phyloP scores from a whole-genome alignment of 2,329 filamentous ascomycete species.

The Ophidiomyces ophidiicola region DNA sequence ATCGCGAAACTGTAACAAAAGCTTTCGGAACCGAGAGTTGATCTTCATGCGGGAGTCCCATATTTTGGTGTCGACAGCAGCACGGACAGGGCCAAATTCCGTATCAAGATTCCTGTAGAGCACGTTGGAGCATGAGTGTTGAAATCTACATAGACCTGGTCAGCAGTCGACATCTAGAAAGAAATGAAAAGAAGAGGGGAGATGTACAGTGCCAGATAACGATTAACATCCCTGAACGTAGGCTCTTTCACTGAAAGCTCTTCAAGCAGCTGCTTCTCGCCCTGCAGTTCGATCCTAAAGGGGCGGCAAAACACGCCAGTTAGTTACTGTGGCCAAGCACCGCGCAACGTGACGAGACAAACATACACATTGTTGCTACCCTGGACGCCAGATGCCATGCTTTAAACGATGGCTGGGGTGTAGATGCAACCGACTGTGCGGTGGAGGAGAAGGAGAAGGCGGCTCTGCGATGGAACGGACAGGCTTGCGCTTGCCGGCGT shows the following conservation, averaged over 20 bases:
- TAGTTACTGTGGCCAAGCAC: not conserved
- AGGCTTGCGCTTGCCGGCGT: constrained; percentile 5
- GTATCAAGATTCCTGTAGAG: constrained; percentile 52
- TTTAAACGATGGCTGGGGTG: constrained; percentile 1
- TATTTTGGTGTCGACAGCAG: constrained; percentile 54
- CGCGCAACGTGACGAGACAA: not conserved
- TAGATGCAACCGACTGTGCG: not conserved
- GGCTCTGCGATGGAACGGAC: constrained; percentile 4
- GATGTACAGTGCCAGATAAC: constrained; percentile 25
- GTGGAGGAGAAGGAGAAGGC: not conserved
- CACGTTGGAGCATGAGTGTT: constrained; percentile 56
- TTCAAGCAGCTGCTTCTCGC: constrained; percentile 39
- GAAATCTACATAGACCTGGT: constrained; percentile 45
- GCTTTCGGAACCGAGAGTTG: constrained; percentile 64
- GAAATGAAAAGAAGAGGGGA: not conserved
- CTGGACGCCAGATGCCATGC: constrained; percentile 8
- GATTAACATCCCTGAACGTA: constrained; percentile 39
- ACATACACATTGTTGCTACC: constrained; percentile 4
- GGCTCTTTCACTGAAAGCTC: constrained; percentile 40
- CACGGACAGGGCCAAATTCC: not conserved
- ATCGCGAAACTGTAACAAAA: constrained; percentile 45
- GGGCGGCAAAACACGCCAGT: not conserved
- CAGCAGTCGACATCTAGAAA: not conserved
- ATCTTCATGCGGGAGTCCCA: constrained; percentile 71
- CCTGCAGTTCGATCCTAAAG: constrained; percentile 22